Evolutionary conservation across 371 early-diverging fungal genomes (phyloP), one percentile per base, ranked within the genome.

Genomic region (Globomyces sp.): DNA sequence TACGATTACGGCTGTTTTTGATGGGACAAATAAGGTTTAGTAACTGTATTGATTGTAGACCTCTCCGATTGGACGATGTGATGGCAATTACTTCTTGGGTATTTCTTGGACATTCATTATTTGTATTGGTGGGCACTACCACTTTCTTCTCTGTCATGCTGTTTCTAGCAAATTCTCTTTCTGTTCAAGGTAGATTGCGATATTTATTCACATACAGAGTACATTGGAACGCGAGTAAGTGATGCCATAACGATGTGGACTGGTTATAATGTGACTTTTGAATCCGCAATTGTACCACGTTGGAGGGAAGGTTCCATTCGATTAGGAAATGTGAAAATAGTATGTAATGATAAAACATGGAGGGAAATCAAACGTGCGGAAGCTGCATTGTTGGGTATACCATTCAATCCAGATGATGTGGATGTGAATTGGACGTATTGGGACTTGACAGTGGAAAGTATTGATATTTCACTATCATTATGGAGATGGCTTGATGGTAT

Each of bases 251-350:
- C 93, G 0, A 82, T 86, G 2, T 84, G 87, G 0, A 92, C 93
- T 0, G 96, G 96, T 0, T 87, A 90, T 45, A 86, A 87, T 1
- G 89, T 98, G 43, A 83, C 83, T 1, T 93, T 96, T 67, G 96
- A 93, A 53, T 89, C 92, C 1, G 94, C 94, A 3, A 92, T 96
- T 63, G 85, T 90, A 3, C 98, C 98, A 2, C 90, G 90, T 47
- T 98, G 96, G 96, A 85, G 89, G 61, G 89, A 89, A 34, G 95
- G 96, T 4, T 86, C 88, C 34, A 95, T 98, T 58, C 80, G 90
- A 4, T 83, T 98, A 42, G 88, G 85, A 57, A 92, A 96, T 70
- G 93, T 98, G 1, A 74, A 77, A 3, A 61, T 80, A 5, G 50
- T 71, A 74, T 91, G 60, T 71, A 78, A 57, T 73, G 83, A 67